Conservation (phyloP, 176 grass and related monocot species). For the Hordeum marinum region DNA sequence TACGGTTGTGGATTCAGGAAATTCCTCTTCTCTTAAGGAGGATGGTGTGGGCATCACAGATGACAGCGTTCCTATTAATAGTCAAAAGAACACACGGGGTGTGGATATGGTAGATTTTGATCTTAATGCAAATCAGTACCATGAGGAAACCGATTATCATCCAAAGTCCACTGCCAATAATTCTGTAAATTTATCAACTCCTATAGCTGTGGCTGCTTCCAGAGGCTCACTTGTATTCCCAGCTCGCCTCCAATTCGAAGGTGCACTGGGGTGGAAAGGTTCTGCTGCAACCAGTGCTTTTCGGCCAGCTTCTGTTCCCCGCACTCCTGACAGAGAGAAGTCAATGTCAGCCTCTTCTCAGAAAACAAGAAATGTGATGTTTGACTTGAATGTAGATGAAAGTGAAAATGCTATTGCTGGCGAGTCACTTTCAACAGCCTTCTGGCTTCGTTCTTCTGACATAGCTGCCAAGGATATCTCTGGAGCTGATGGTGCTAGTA, state of each 20-base stretch:
- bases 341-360: constrained; percentile 30
- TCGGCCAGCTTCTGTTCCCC: constrained; percentile 39
- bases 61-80: constrained; percentile 4
- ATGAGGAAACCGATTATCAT: constrained; percentile 10
- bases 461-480: constrained; percentile 35
- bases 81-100: not conserved
- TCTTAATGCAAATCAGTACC: constrained; percentile 52
- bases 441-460: constrained; percentile 24
- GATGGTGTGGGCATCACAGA: constrained; percentile 66
- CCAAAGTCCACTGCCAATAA: constrained; percentile 29
- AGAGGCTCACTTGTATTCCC: constrained; percentile 53
- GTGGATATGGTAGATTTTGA: constrained; percentile 41
- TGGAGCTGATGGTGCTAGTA: constrained; percentile 15
- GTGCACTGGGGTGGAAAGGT: constrained; percentile 44
- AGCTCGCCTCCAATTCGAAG: constrained; percentile 8
- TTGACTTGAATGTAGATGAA: constrained; percentile 58
- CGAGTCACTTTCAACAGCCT: constrained; percentile 27
- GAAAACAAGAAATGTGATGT: constrained; percentile 35
- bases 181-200: constrained; percentile 50
- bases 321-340: constrained; percentile 39
- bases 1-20: constrained; percentile 37
- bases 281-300: constrained; percentile 84
- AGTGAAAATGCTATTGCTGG: constrained; percentile 38
- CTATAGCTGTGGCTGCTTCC: constrained; percentile 62
- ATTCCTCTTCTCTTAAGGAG: constrained; percentile 50